Base-by-base conservation (phyloP, 768 basidiomycete species). In the Macrolepiota dolichaula region DNA sequence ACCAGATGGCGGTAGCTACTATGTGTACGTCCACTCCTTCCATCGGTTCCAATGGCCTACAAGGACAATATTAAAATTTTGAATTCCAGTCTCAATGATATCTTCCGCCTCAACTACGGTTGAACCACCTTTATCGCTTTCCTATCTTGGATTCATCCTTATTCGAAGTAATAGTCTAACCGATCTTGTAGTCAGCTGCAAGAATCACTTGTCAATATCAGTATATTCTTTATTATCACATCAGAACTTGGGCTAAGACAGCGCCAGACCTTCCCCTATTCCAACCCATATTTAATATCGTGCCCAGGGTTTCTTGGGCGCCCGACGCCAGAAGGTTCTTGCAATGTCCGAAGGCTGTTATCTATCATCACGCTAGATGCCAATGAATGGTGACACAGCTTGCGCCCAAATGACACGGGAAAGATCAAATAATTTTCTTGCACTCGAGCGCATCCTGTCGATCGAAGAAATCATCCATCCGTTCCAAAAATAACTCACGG, bases 41-140 rank as follows among this genome's bases (percentile, higher is more conserved):
- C 53, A 52, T 51, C 46, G 19, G 6, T 11, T 19, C 47, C 42
- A 17, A 27, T 35, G 1, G 4, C 32, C 10, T 22, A 32, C 29
- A 7, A 54, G n/a, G 47, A 32, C 47, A 35, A 64, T 4, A 19
- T n/a, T 10, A 7, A n/a, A n/a, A 6, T 40, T 24, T 37, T 10
- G 51, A 12, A 50, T 29, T 35, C 1, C 65, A 93, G 92, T 58
- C 77, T 82, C 70, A 96, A 96, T 73, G 92, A 96, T 72, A 87
- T 96, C 63, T 96, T 97, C 91, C 90, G 92, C 64, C 87, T 94
- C 74, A 92, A 92, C 78, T 83, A 85, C 70, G 89, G 85, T 65
- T 74, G 64, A 63, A 69, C 51, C 49, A 40, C 35, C 49, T 44
- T 36, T 13, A 52, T 24, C 25, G 19, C 51, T 53, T 44, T 40